Percentiles rank a stretch among this genome's conserved stretches.
Conservation (phyloP, 78 protist genomes). For the Pigoraptor vietnamica region DNA sequence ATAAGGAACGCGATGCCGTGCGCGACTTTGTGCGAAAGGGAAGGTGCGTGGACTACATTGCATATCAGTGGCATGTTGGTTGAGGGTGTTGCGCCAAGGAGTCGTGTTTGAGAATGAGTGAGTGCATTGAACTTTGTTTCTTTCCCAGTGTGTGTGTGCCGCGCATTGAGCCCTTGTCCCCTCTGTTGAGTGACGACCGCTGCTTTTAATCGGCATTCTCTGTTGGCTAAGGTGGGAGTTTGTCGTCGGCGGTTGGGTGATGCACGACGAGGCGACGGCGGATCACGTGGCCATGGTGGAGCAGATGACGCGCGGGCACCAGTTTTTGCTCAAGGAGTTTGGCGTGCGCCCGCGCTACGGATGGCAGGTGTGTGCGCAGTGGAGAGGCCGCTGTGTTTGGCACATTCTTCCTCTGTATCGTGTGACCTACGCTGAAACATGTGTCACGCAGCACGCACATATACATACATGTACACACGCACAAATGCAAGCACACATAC, state of each 20-base stretch:
- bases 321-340: neutral
- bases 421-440: too few species aligned
- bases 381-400: too few species aligned
- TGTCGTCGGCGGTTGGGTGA: conserved; percentile 30
- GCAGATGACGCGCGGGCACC: conserved; percentile 19
- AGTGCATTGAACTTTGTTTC: too few species aligned
- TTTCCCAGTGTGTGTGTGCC: too few species aligned
- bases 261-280: conserved; percentile 29
- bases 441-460: neutral
- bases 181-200: neutral
- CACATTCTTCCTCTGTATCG: too few species aligned
- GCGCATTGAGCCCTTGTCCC: neutral
- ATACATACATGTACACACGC: neutral
- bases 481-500: neutral
- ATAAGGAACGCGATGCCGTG: neutral
- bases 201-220: neutral
- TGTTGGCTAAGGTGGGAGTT: neutral
- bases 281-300: neutral
- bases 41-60: neutral
- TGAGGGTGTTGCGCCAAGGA: neutral
- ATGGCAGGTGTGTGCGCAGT: conserved; percentile 19
- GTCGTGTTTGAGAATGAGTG: too few species aligned
- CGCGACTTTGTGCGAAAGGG: neutral
- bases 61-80: neutral
- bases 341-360: conserved; percentile 2